phyloP scores from a whole-genome alignment of 176 grass and related monocot genomes.

The Aegilops sharonensis region DNA sequence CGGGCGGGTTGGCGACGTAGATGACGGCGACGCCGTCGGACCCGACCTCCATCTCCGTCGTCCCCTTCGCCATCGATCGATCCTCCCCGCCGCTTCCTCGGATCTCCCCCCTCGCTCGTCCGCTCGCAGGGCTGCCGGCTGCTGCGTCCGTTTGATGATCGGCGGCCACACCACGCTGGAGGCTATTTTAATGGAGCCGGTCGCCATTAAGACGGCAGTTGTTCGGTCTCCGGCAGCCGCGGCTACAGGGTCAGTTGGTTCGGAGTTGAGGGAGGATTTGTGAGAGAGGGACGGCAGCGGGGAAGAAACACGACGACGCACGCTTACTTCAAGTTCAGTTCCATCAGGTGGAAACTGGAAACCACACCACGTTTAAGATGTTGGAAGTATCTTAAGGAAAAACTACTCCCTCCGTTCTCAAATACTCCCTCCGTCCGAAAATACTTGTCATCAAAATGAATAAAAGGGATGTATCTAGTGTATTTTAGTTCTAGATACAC shows the following conservation, averaged over 20 bases:
- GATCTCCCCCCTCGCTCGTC: not conserved
- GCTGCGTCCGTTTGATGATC: not conserved
- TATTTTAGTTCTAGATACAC: no score
- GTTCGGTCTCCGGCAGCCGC: not conserved
- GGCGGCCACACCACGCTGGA: not conserved
- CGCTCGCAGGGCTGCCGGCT: not conserved
- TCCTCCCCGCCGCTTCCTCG: not conserved
- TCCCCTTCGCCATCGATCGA: conserved; percentile 54
- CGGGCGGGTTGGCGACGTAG: conserved; percentile 72
- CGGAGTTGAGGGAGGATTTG: not conserved
- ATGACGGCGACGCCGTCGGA: conserved; percentile 83
- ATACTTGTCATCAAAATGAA: no score
- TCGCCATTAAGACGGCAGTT: not conserved
- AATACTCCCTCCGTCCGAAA: no score
- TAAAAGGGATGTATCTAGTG: no score
- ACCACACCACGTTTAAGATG: not conserved
- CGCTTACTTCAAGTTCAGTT: not conserved
- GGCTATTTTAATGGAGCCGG: not conserved
- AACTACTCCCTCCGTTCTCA: no score
- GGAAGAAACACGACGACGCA: not conserved
- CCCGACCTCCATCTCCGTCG: conserved; percentile 69
- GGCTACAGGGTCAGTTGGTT: not conserved
- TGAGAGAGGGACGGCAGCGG: no score
- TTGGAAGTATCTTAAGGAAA: not conserved
- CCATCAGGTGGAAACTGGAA: not conserved